Base-by-base conservation (phyloP, 129 eudicot species). In the Chrysanthemum seticuspe region DNA sequence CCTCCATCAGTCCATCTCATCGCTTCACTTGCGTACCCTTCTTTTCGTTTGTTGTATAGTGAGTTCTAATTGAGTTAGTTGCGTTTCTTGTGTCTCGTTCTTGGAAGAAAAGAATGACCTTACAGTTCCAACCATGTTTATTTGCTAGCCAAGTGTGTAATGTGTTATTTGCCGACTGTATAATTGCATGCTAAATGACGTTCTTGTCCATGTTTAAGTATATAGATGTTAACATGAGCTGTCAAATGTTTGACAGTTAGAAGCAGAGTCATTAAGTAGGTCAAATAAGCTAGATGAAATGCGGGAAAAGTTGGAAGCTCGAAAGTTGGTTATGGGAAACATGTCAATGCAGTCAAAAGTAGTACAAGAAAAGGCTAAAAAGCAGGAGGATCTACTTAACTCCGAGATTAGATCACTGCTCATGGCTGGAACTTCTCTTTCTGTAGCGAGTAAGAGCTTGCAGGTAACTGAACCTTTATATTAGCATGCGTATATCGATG, bases 331-430 rank as follows among this genome's bases (percentile, higher is more conserved):
- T 62, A 89, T 89, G 97, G 97, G 96, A 57, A 92, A 83, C 85
- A 85, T 80, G 85, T 84, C 89, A 53, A 85, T 95, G 97, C 85
- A 82, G 40, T 84, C 96, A 8, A 95, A 95, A 80, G 97, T 90
- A 67, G 85, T 86, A 44, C 82, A 88, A 83, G 99, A 90, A 80
- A 89, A 88, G 73, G 79, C 85, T 31, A 88, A 89, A 77, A 95
- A 83, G 75, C 95, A 91, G 70, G 96, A 95, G 80, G 97, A 95
- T 53, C 89, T 83, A 67, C 96, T 95, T 52, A 80, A 85, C 78
- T 52, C 81, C 67, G 91, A 91, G 75, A 95, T 95, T 68, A 88
- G 88, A 87, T 88, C 96, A 27, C 80, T 95, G 60, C 83, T 88
- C 62, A 85, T 87, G 78, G 90, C 94, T 7, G 99, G 97, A 59